Evolutionary conservation across 352 stramenopile species (phyloP).

Genomic region (Achlya hypogyna): DNA sequence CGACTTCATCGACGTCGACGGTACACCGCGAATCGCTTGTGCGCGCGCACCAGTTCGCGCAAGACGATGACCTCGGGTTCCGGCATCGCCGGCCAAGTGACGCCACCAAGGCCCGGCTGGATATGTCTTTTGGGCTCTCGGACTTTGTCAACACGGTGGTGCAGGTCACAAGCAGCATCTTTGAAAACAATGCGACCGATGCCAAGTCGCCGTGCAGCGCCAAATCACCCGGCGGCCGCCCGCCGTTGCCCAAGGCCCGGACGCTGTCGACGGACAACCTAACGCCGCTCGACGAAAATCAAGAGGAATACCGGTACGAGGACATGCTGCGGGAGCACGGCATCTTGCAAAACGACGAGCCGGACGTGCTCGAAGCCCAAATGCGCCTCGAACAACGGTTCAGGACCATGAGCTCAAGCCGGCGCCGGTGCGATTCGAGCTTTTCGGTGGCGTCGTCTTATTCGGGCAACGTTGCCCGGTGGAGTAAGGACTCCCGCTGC

Average conservation of each 20-base stretch:
- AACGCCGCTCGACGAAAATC: constrained; percentile 5
- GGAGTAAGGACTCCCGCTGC: constrained; percentile 55
- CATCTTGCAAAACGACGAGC: background rate
- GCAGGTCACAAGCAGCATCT: background rate
- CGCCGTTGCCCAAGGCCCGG: constrained; percentile 14
- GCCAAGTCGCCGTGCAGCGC: background rate
- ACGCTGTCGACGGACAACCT: constrained; percentile 11
- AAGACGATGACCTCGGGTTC: constrained; percentile 22
- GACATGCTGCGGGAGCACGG: constrained; percentile 16
- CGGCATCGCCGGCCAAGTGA: constrained; percentile 8
- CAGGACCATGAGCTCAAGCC: constrained; percentile 12
- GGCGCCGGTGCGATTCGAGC: constrained; percentile 9
- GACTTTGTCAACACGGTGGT: constrained; percentile 11
- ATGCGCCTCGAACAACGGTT: constrained; percentile 12
- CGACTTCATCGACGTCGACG: background rate
- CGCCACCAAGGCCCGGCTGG: background rate
- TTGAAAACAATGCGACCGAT: constrained; percentile 8
- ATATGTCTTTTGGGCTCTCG: background rate
- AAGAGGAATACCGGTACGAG: constrained; percentile 17
- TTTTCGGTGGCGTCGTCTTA: constrained; percentile 10
- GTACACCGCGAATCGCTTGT: background rate
- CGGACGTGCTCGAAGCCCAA: constrained; percentile 12
- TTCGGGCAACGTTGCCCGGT: constrained; percentile 30
- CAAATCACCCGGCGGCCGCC: background rate
- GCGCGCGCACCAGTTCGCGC: constrained; percentile 20